These are phyloP conservation scores for Gynochthodes officinalis DNA, from an alignment of 257 asterid species.

Conservation along the genomic window DNA sequence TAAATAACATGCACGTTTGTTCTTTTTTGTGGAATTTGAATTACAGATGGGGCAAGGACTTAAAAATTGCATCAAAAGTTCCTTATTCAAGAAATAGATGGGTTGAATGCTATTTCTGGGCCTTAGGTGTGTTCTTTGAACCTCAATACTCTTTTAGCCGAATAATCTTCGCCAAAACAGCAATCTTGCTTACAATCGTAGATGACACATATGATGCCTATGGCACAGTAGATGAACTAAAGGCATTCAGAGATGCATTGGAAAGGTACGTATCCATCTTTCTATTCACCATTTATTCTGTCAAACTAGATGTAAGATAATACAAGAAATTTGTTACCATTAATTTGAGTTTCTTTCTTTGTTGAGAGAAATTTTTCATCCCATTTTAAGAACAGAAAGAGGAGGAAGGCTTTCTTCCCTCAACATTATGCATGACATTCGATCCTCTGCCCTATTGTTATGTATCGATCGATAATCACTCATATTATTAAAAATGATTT, in stretches of 20 bases:
- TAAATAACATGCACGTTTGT: too few species aligned
- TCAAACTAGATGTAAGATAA: too few species aligned
- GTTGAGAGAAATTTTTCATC: too few species aligned
- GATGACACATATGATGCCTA: conserved; percentile 22
- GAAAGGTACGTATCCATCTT: conserved; percentile 4
- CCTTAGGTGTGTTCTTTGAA: neutral
- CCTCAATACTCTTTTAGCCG: conserved; percentile 8
- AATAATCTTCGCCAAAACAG: neutral
- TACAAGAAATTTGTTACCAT: too few species aligned
- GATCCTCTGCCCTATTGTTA: too few species aligned
- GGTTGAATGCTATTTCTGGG: conserved; percentile 17
- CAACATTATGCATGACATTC: too few species aligned
- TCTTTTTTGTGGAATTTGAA: neutral
- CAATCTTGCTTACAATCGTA: neutral
- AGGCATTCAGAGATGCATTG: neutral
- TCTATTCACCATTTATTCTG: too few species aligned
- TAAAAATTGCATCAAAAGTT: neutral
- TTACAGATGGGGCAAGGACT: conserved; percentile 15
- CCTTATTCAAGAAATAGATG: conserved; percentile 8
- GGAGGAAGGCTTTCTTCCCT: too few species aligned
- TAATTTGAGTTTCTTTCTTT: too few species aligned
- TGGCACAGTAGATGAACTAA: neutral
- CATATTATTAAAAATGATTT: too few species aligned
- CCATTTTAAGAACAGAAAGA: too few species aligned
- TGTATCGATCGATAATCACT: too few species aligned